Evolutionary conservation across 106 monocot genomes (phyloP), one percentile per base, ranked within the genome.

Genomic region (Allium cepa): DNA sequence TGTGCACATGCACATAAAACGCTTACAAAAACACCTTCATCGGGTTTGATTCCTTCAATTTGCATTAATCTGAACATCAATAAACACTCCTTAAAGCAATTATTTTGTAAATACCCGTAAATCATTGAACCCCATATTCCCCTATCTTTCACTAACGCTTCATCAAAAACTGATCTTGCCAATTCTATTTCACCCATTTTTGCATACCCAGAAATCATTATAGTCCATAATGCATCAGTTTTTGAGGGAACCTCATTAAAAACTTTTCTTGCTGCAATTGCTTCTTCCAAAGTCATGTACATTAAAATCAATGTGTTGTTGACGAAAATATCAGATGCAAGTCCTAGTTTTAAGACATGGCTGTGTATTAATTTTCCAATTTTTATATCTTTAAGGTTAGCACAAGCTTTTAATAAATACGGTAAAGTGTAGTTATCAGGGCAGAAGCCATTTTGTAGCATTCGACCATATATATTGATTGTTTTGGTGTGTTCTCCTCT

Each of bases 81-180:
- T 46, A 88, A 55, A 11, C 56, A 73, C n/a, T 82, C 84, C 67
- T 71, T 79, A 51, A 79, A 81, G 16, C 76, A 74, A 17, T 79
- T 82, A 66, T 82, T 76, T 71, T 79, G 79, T 0, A 82, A 76
- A 46, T 88, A 82, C 10, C 82, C 73, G 17, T 74, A 70, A 17
- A 88, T 74, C 79, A 88, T 79, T 7, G 76, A 71, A 45, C 79
- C 79, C 77, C 73, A 85, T 17, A 75, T 51, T 22, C 76, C 77
- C 17, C 50, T 56, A 58, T 88, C 77, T 49, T 61, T 80, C 3
- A 47, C 49, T 8, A 64, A 77, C 3, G 77, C 72, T 66, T 55
- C 55, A 47, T 85, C 82, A 16, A 88, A 88, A 3, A 88, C 28
- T 14, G 8, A 12, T 0, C 81, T 36, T 13, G 79, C 84, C 11